Evolutionary conservation across 78 protist species (phyloP).

Genomic region (Dictyostelium firmibasis): DNA sequence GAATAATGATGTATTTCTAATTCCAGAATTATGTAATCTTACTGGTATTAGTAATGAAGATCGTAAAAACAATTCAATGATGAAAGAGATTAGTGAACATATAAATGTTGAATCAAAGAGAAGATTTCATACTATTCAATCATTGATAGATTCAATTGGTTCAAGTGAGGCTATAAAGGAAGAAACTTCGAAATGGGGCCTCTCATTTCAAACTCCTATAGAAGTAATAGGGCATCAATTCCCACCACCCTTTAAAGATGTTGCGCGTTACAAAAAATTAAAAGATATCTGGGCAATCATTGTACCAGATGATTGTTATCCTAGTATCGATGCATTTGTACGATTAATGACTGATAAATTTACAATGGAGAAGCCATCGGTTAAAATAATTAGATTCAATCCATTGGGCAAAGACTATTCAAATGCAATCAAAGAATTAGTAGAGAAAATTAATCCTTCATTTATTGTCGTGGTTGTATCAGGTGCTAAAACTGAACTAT

Average conservation of each 20-base stretch:
- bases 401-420: not conserved
- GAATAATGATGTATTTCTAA: not conserved
- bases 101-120: not conserved
- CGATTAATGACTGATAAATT: not conserved
- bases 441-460: not conserved
- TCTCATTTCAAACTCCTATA: not conserved
- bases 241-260: not conserved
- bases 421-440: not conserved
- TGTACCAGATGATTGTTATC: not conserved
- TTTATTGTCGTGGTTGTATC: not conserved
- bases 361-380: not conserved
- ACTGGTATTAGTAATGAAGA: slow-evolving; percentile 17
- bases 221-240: not conserved
- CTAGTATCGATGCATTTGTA: not conserved
- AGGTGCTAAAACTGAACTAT: not conserved
- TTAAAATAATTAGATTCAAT: not conserved
- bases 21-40: slow-evolving; percentile 37
- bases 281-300: not conserved
- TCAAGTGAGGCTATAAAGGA: not conserved
- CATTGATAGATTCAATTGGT: not conserved
- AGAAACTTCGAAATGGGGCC: not conserved
- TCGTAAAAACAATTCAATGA: not conserved
- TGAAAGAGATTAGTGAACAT: not conserved
- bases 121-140: not conserved
- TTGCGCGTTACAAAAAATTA: not conserved